These are phyloP conservation scores for Malus sylvestris DNA, from an alignment of 306 rosid genomes.

Conservation along the genomic window DNA sequence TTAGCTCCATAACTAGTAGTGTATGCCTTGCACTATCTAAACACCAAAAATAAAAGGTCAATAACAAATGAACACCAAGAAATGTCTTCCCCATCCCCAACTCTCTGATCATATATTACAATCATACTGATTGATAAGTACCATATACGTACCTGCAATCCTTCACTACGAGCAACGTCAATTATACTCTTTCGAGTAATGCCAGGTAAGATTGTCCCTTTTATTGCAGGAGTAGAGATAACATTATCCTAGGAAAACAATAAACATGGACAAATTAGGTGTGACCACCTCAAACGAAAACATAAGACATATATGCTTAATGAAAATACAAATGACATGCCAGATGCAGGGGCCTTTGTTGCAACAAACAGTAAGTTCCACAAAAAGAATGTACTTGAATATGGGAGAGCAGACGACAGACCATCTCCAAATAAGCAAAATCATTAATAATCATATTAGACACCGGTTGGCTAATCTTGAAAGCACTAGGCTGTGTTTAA, in stretches of 20 bases:
- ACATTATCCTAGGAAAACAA: slow-evolving; percentile 47
- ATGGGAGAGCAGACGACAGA: not conserved
- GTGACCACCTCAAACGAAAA: not conserved
- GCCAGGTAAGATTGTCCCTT: slow-evolving; percentile 96
- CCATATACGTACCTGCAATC: slow-evolving; percentile 64
- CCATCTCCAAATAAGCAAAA: not conserved
- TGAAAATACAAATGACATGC: not conserved
- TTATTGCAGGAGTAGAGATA: slow-evolving; percentile 79
- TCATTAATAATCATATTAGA: not conserved
- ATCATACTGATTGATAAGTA: not conserved
- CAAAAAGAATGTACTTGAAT: not conserved
- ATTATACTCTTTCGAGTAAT: slow-evolving; percentile 93
- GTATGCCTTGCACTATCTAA: not conserved
- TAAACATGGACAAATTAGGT: slow-evolving; percentile 1
- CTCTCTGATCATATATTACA: not conserved
- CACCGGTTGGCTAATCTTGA: not conserved
- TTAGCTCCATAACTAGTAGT: not conserved
- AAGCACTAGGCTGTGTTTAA: not conserved
- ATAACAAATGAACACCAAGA: slow-evolving; percentile 3
- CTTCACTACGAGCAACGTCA: slow-evolving; percentile 84
- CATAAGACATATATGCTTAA: not conserved
- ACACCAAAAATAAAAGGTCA: not conserved
- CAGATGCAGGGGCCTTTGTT: not conserved
- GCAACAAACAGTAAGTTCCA: not conserved
- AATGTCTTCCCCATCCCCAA: not conserved